Conservation (phyloP, 257 asterid species). For the Ehretia macrophylla region DNA sequence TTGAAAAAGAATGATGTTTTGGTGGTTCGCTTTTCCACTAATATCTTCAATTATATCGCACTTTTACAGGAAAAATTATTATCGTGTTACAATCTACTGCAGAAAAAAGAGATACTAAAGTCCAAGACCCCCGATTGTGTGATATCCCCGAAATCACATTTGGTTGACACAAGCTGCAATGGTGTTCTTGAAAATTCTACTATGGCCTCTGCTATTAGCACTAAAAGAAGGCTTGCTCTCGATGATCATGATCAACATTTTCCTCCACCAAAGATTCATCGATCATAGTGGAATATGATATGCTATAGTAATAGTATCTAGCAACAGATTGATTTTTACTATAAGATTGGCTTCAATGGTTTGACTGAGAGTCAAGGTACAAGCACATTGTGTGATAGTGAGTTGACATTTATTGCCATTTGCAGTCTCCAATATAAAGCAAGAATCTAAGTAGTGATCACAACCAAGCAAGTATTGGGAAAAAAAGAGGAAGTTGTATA, state of each 20-base stretch:
- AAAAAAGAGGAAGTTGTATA: neutral
- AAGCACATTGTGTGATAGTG: neutral
- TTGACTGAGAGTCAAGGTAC: neutral
- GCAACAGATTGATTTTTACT: neutral
- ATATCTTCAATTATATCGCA: conserved; percentile 8
- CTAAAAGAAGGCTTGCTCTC: conserved; percentile 8
- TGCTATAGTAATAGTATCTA: neutral
- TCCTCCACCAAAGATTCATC: conserved; percentile 6
- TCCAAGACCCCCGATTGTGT: conserved; percentile 29
- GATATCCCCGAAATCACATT: conserved; percentile 2
- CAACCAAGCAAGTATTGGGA: conserved; percentile 3
- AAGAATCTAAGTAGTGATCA: conserved; percentile 1
- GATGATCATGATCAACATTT: conserved; percentile 2
- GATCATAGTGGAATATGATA: conserved; percentile 3
- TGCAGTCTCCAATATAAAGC: neutral
- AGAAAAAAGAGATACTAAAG: conserved; percentile 18
- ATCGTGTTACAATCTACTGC: conserved; percentile 34
- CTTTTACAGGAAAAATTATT: conserved; percentile 32
- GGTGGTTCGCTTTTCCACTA: neutral
- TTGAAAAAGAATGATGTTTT: neutral
- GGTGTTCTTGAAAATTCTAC: conserved; percentile 4
- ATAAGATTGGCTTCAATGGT: neutral
- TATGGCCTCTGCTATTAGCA: conserved; percentile 2
- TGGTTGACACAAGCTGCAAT: neutral
- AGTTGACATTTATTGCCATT: neutral